phyloP scores from a whole-genome alignment of 371 early-diverging fungal species.

The Mucor saturninus region DNA sequence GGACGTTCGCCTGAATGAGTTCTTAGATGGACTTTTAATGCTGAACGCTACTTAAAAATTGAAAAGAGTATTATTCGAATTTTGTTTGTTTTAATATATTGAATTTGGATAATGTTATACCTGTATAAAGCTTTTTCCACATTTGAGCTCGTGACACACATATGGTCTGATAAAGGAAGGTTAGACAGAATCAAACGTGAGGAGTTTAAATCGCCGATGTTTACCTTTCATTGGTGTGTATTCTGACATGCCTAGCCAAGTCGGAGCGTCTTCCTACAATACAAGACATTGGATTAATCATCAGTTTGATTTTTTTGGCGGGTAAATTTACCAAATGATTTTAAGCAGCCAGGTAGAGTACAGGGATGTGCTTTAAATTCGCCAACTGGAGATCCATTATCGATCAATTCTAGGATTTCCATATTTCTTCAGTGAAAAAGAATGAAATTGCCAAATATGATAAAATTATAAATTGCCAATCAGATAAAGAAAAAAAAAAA shows the following conservation, averaged over 20 bases:
- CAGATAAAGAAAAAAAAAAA: slow-evolving; percentile 2
- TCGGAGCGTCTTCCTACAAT: slow-evolving; percentile 69
- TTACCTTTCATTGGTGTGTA: slow-evolving; percentile 77
- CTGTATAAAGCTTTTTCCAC: slow-evolving; percentile 80
- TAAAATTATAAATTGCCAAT: neutral
- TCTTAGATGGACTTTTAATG: slow-evolving; percentile 76
- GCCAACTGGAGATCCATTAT: slow-evolving; percentile 45
- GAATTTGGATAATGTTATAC: slow-evolving; percentile 20
- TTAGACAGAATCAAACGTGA: slow-evolving; percentile 15
- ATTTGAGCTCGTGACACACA: slow-evolving; percentile 63
- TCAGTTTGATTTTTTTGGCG: neutral
- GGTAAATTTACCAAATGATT: slow-evolving; percentile 34
- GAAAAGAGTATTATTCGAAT: slow-evolving; percentile 40
- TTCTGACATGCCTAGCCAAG: slow-evolving; percentile 75
- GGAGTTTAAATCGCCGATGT: slow-evolving; percentile 10
- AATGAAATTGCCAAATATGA: neutral
- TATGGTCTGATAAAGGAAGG: slow-evolving; percentile 59
- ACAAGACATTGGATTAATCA: neutral
- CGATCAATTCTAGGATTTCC: slow-evolving; percentile 70
- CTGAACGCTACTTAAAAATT: slow-evolving; percentile 64
- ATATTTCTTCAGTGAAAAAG: slow-evolving; percentile 24
- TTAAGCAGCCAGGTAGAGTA: slow-evolving; percentile 35
- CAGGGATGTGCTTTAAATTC: slow-evolving; percentile 38
- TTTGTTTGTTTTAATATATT: slow-evolving; percentile 13
- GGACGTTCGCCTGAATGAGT: slow-evolving; percentile 84